phyloP scores from a whole-genome alignment of 352 stramenopile species.

The Phytopythium montanum region DNA sequence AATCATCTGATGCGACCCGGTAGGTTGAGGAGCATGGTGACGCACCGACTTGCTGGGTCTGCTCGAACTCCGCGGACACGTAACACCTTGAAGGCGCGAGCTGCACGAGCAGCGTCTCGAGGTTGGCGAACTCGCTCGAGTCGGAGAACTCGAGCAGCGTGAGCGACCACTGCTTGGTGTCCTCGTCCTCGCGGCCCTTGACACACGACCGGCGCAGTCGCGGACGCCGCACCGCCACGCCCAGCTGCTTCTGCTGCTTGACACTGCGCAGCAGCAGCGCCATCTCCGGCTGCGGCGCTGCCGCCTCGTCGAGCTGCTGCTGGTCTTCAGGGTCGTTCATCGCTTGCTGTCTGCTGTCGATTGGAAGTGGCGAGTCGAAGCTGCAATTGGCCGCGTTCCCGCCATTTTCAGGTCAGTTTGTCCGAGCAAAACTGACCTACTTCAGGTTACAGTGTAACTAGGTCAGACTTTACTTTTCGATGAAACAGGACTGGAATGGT shows the following conservation, averaged over 20 bases:
- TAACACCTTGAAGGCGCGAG: constrained; percentile 74
- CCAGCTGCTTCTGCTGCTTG: constrained; percentile 82
- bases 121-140: constrained; percentile 77
- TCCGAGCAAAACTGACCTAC: not conserved
- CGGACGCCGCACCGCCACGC: constrained; percentile 67
- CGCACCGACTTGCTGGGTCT: constrained; percentile 44
- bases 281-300: constrained; percentile 49
- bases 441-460: not conserved
- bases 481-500: not conserved
- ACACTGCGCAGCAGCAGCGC: constrained; percentile 77
- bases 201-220: constrained; percentile 71
- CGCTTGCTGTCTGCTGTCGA: not conserved
- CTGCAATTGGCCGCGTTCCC: not conserved
- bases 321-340: constrained; percentile 45
- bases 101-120: constrained; percentile 84
- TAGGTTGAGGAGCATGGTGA: not conserved
- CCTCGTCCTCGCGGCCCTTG: constrained; percentile 60
- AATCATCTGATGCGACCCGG: not conserved
- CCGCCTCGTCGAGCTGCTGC: constrained; percentile 12
- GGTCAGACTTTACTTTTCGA: not conserved
- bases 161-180: constrained; percentile 84
- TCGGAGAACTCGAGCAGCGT: constrained; percentile 80
- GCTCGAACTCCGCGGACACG: constrained; percentile 49
- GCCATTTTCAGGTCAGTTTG: not conserved
- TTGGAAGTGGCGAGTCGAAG: not conserved